Conservation (phyloP, 495 filamentous ascomycete species). For the Trichocladium antarcticum region DNA sequence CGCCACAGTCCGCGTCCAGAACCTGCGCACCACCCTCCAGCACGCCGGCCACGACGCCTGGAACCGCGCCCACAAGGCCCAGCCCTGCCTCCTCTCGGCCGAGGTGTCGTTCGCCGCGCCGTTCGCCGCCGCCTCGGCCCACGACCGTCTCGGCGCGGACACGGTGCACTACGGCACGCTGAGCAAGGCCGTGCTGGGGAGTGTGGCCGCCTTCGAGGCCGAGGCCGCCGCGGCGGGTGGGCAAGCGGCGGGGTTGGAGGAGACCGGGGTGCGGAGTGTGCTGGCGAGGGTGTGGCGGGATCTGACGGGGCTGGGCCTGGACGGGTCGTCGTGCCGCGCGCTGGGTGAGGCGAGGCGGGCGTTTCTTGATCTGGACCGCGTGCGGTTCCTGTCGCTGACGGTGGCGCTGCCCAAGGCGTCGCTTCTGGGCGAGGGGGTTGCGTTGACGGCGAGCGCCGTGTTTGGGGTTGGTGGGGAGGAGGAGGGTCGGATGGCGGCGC, state of each 20-base stretch:
- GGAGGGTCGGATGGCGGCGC: slow-evolving; percentile 17
- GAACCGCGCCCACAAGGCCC: slow-evolving; percentile 37
- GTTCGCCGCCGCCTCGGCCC: slow-evolving; percentile 37
- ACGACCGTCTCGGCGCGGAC: slow-evolving; percentile 40
- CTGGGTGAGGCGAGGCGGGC: neutral
- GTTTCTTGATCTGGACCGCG: slow-evolving; percentile 17
- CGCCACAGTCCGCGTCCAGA: slow-evolving; percentile 38
- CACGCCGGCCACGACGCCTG: slow-evolving; percentile 44
- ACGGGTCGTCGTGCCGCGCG: neutral
- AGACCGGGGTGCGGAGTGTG: neutral
- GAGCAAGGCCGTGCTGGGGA: slow-evolving; percentile 40
- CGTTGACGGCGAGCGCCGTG: slow-evolving; percentile 29
- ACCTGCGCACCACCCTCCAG: slow-evolving; percentile 36
- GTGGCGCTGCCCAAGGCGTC: slow-evolving; percentile 43
- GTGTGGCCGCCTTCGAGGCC: slow-evolving; percentile 11
- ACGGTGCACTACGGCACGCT: slow-evolving; percentile 53
- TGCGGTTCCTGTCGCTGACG: slow-evolving; percentile 32
- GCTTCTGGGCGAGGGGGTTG: slow-evolving; percentile 39
- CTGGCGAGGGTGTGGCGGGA: slow-evolving; percentile 1
- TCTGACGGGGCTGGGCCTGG: slow-evolving; percentile 2
- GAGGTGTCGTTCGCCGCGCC: slow-evolving; percentile 35
- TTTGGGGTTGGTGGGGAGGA: slow-evolving; percentile 13
- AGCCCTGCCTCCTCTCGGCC: slow-evolving; percentile 45
- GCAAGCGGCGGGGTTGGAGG: neutral
- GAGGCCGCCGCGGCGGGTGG: slow-evolving; percentile 13